A percentile compares a stretch with the other conserved stretches of the same genome.
These are phyloP conservation scores for Epichloe sylvatica DNA, from an alignment of 2,329 filamentous ascomycete genomes.

Conservation along the genomic window DNA sequence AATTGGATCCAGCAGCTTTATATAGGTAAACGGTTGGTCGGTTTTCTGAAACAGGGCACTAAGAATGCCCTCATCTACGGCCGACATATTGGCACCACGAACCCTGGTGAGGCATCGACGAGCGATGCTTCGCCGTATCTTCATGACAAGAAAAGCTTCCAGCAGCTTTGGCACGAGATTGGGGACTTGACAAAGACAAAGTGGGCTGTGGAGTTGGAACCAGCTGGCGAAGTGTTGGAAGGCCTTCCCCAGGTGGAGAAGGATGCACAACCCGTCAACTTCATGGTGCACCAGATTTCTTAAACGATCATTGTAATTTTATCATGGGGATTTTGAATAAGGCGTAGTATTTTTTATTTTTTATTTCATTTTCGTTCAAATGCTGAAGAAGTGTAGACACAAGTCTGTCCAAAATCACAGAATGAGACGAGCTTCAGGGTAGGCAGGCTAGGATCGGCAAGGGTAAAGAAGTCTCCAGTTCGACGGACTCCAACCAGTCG, in stretches of 20 bases:
- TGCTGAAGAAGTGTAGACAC: too few species aligned
- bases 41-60: constrained; percentile 30
- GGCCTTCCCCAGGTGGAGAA: constrained; percentile 15
- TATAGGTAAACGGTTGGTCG: constrained; percentile 29
- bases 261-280: constrained; percentile 18
- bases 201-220: constrained; percentile 34
- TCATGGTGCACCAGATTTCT: constrained; percentile 21
- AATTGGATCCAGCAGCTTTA: constrained; percentile 32
- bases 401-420: not conserved
- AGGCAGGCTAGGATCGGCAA: not conserved
- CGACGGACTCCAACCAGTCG: not conserved
- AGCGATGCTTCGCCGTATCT: constrained; percentile 24
- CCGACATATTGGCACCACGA: constrained; percentile 31
- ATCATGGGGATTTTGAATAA: not conserved
- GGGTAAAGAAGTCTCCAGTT: not conserved
- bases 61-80: constrained; percentile 35
- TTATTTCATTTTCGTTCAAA: not conserved
- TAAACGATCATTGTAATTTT: constrained; percentile 2
- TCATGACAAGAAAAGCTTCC: constrained; percentile 36
- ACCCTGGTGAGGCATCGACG: constrained; percentile 11
- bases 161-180: constrained; percentile 39
- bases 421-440: not conserved
- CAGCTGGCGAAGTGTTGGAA: constrained; percentile 11
- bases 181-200: constrained; percentile 32
- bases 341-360: not conserved